A percentile compares a stretch with the other conserved stretches of the same genome.
Conservation (phyloP, 805 yeast genomes). For the Phaffomyces opuntiae region DNA sequence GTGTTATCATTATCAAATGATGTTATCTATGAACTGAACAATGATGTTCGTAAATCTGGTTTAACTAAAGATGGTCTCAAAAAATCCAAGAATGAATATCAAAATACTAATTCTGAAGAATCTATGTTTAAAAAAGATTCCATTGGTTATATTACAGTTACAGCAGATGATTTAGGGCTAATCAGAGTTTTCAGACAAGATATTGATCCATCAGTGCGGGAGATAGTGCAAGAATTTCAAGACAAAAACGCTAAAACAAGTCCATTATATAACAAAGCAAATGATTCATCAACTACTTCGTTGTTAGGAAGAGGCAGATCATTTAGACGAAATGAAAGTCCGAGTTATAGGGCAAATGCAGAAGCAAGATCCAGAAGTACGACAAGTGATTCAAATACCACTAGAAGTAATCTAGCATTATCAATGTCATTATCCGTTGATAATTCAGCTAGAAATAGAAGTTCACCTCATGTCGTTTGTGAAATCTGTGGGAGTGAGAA, state of each 20-base stretch:
- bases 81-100: constrained; percentile 8
- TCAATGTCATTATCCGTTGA: background rate
- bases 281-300: constrained; percentile 14
- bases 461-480: constrained; percentile 10
- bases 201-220: constrained; percentile 45
- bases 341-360: background rate
- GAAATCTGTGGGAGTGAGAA: constrained; percentile 23
- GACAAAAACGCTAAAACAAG: background rate
- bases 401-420: background rate
- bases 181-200: constrained; percentile 80
- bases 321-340: background rate
- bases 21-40: constrained; percentile 58
- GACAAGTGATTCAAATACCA: constrained; percentile 13
- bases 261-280: constrained; percentile 7
- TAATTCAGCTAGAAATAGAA: background rate
- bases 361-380: background rate
- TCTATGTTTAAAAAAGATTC: constrained; percentile 23
- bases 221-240: constrained; percentile 16
- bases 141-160: constrained; percentile 51
- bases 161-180: constrained; percentile 67
- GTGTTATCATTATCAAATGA: constrained; percentile 70
- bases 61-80: background rate
- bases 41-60: constrained; percentile 20
- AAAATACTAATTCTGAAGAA: background rate
- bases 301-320: constrained; percentile 12